phyloP scores from a whole-genome alignment of 192 early-diverging fungal species.

The Cetraspora pellucida region DNA sequence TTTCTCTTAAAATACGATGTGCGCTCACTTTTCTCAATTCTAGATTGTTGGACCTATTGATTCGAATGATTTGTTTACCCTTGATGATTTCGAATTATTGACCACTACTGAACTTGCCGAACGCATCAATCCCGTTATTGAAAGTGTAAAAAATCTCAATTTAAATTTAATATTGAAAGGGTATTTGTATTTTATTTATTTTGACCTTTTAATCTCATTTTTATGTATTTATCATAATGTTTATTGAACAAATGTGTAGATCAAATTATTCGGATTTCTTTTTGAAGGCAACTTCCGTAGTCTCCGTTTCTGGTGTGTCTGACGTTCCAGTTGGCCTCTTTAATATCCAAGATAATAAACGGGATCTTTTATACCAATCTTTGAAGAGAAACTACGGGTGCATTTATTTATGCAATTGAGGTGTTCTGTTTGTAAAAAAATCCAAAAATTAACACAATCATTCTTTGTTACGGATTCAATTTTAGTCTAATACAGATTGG shows the following conservation, averaged over 20 bases:
- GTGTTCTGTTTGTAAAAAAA: too few species aligned
- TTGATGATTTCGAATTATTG: constrained; percentile 63
- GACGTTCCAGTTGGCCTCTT: constrained; percentile 18
- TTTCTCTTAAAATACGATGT: background rate
- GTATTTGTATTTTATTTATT: constrained; percentile 10
- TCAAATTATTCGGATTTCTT: constrained; percentile 21
- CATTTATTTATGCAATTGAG: background rate
- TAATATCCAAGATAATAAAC: background rate
- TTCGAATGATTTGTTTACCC: constrained; percentile 43
- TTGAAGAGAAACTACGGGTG: constrained; percentile 18
- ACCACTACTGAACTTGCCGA: constrained; percentile 57
- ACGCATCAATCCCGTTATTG: constrained; percentile 44
- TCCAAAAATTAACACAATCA: too few species aligned
- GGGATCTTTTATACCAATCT: background rate
- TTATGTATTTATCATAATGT: background rate
- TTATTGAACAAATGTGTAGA: background rate
- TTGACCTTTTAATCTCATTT: background rate
- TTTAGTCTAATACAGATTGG: constrained; percentile 36
- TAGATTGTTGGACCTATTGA: constrained; percentile 58
- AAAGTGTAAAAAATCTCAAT: constrained; percentile 29
- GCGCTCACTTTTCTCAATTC: background rate
- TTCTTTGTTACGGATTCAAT: constrained; percentile 25
- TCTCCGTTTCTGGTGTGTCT: constrained; percentile 19
- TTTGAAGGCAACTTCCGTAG: constrained; percentile 3
- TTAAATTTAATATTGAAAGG: background rate